These are phyloP conservation scores for Neoscytalidium dimidiatum DNA, from an alignment of 2,329 filamentous ascomycete genomes.

Conservation along the genomic window DNA sequence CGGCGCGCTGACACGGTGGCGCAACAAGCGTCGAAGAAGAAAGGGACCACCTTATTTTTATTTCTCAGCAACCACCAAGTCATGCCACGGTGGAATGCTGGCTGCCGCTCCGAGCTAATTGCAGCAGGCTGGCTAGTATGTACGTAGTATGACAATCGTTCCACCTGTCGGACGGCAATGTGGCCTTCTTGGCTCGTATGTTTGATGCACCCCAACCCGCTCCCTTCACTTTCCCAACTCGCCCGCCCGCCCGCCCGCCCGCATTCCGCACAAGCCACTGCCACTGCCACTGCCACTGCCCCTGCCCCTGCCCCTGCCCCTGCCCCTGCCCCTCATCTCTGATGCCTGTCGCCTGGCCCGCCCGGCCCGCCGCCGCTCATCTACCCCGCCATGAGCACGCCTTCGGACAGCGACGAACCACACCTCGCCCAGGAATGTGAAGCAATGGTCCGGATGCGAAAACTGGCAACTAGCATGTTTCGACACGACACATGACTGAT, in stretches of 20 bases:
- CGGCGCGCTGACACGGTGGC: constrained; percentile 14
- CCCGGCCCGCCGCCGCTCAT: too few species aligned
- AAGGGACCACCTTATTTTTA: not conserved
- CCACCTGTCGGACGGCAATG: constrained; percentile 1
- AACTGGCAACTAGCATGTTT: too few species aligned
- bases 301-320: not conserved
- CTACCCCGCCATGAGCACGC: not conserved
- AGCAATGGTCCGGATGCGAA: too few species aligned
- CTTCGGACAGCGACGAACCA: not conserved
- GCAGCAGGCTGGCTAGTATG: too few species aligned
- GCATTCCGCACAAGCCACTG: not conserved
- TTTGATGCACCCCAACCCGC: constrained; percentile 2
- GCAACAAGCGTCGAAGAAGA: constrained; percentile 15
- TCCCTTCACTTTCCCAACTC: not conserved
- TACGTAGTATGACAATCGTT: not conserved
- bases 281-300: not conserved
- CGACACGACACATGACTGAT: too few species aligned
- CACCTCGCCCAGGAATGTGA: too few species aligned
- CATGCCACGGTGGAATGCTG: constrained; percentile 5
- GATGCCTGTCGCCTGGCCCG: not conserved
- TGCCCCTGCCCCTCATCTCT: not conserved
- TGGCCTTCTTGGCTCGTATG: constrained; percentile 18
- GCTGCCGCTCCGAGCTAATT: not conserved
- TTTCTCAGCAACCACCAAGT: constrained; percentile 4
- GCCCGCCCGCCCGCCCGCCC: not conserved